Base-by-base conservation (phyloP, 2,329 filamentous ascomycete species). In the Thielaviopsis euricoi region DNA sequence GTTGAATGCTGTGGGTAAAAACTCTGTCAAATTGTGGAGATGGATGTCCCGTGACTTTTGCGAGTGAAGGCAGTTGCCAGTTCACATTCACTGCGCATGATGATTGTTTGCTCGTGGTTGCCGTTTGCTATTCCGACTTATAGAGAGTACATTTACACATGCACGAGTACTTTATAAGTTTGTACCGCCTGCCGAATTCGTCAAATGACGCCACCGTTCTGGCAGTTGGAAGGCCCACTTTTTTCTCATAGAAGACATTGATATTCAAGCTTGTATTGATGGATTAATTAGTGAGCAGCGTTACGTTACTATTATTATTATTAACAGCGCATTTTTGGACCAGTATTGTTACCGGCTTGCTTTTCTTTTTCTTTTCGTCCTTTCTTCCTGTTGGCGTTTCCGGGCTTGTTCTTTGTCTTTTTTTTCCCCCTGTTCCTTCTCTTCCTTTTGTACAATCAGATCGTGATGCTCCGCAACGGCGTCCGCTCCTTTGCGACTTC, bases 391-490 rank as follows among this genome's bases (percentile, higher is more conserved):
- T 49, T 46, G 22, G 33, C 51, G 40, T 17, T 43, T n/a, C 19
- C 49, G 43, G 43, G 21, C 29, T 40, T 29, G 9, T 37, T 17
- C n/a, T 6, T 53, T 17, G 13, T 22, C 46, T 15, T 46, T 55
- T 51, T 33, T 52, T 48, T 22, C 17, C 26, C 33, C 43, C 7
- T 12, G 12, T 21, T 21, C 17, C 40, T n/a, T n/a, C 51, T 51
- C 29, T 43, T n/a, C 21, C 29, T 3, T 7, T 37, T 33, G 10
- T 21, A 26, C 9, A 6, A 33, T 33, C 3, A 6, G 29, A 10
- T 58, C 62, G 71, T 54, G 52, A 90, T 90, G 86, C 82, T 89
- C 64, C 80, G 83, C 66, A 81, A 81, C 61, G 80, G 79, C 65
- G 75, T 82, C 62, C 80, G 85, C 66, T 79, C 80, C 61, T 85